Conservation (phyloP, 2,329 filamentous ascomycete genomes). For the Aulographum hederae region DNA sequence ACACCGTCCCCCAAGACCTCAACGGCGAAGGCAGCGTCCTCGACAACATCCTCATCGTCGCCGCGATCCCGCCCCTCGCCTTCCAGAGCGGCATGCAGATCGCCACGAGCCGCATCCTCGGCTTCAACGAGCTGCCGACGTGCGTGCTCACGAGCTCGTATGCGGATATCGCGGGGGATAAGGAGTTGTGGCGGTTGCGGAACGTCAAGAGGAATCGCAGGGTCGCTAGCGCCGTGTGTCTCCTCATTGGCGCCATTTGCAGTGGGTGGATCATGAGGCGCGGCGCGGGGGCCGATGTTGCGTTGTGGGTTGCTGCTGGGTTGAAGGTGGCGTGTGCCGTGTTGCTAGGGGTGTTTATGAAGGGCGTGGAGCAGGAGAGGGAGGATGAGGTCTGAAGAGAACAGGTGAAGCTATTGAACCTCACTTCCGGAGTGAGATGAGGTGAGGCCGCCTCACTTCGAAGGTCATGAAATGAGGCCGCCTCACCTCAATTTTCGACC, state of each 20-base stretch:
- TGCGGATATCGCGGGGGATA: slow-evolving; percentile 34
- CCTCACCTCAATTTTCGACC: no score
- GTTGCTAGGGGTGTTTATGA: no score
- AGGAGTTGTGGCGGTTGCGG: slow-evolving; percentile 24
- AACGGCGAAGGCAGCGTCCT: slow-evolving; percentile 10
- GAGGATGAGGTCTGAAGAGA: no score
- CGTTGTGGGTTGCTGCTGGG: slow-evolving; percentile 27
- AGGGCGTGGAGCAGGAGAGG: no score
- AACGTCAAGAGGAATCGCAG: slow-evolving; percentile 34
- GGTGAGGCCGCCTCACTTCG: no score
- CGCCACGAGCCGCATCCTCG: slow-evolving; percentile 28
- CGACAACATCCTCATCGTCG: slow-evolving; percentile 24
- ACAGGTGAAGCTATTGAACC: no score
- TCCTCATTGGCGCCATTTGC: slow-evolving; percentile 28
- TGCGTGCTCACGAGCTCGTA: slow-evolving; percentile 37
- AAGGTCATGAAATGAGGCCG: no score
- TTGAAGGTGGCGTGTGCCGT: no score
- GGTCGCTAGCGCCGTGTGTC: slow-evolving; percentile 24
- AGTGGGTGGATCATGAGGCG: slow-evolving; percentile 31
- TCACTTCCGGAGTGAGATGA: no score
- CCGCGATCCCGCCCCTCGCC: slow-evolving; percentile 24
- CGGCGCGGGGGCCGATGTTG: slow-evolving; percentile 20
- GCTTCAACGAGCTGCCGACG: slow-evolving; percentile 35
- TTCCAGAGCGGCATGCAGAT: slow-evolving; percentile 38
- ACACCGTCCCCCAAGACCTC: slow-evolving; percentile 24